Conservation (phyloP, 1,284 basidiomycete species). For the Cerioporus squamosus region DNA sequence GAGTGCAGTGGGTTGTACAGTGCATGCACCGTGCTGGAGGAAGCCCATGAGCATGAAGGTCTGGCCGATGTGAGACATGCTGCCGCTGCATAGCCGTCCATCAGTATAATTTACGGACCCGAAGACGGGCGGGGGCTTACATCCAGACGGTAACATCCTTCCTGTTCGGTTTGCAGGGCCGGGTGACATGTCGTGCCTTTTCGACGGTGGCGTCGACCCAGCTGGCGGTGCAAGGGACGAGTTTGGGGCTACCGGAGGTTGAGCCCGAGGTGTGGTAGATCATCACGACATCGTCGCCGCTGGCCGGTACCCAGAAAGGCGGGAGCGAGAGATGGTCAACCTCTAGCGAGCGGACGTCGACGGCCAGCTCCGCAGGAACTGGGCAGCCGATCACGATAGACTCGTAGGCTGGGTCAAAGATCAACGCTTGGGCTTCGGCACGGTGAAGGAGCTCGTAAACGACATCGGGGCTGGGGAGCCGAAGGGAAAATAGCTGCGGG, state of each 20-base stretch:
- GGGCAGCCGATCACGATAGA: slow-evolving; percentile 44
- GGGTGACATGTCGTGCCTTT: slow-evolving; percentile 28
- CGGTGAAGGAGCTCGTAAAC: slow-evolving; percentile 66
- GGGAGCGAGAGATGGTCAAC: slow-evolving; percentile 23
- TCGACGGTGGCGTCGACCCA: slow-evolving; percentile 34
- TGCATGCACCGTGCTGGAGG: slow-evolving; percentile 36
- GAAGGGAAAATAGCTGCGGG: slow-evolving; percentile 73
- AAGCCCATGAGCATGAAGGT: slow-evolving; percentile 36
- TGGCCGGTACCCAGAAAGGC: slow-evolving; percentile 31
- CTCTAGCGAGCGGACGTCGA: slow-evolving; percentile 37
- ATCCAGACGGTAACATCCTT: slow-evolving; percentile 59
- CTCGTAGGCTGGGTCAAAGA: slow-evolving; percentile 57
- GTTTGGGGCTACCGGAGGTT: slow-evolving; percentile 51
- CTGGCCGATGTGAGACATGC: slow-evolving; percentile 39
- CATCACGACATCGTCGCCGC: slow-evolving; percentile 49
- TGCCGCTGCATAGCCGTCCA: slow-evolving; percentile 25
- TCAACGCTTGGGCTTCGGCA: slow-evolving; percentile 61
- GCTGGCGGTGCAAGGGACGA: slow-evolving; percentile 33
- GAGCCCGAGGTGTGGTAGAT: slow-evolving; percentile 78
- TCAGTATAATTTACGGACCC: not conserved
- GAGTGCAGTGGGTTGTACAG: slow-evolving; percentile 36
- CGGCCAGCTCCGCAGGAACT: slow-evolving; percentile 51
- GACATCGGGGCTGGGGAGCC: slow-evolving; percentile 69
- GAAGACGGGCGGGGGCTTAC: slow-evolving; percentile 21
- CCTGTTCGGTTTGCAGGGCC: slow-evolving; percentile 31